These are phyloP conservation scores for Bathelium albidoporum DNA, from an alignment of 495 filamentous ascomycete genomes.

Conservation along the genomic window DNA sequence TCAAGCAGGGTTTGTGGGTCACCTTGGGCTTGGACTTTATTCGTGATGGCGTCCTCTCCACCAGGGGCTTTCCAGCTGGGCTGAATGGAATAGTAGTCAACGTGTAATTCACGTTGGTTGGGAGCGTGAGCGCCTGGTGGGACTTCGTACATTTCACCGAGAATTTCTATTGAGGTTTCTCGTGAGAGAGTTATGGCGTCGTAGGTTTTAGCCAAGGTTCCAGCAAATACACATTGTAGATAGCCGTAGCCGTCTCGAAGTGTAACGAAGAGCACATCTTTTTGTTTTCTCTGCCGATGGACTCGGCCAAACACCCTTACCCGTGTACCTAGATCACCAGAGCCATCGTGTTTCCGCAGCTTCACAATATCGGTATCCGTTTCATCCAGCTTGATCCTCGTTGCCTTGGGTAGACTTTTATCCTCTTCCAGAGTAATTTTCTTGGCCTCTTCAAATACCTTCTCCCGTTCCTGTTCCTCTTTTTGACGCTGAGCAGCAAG, in stretches of 20 bases:
- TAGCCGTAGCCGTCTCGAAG: slow-evolving; percentile 82
- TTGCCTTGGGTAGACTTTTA: slow-evolving; percentile 61
- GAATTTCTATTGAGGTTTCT: slow-evolving; percentile 79
- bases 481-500: slow-evolving; percentile 59
- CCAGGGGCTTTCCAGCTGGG: slow-evolving; percentile 60
- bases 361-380: slow-evolving; percentile 30
- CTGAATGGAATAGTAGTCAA: slow-evolving; percentile 83
- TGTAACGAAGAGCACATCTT: slow-evolving; percentile 78
- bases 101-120: slow-evolving; percentile 82
- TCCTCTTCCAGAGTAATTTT: slow-evolving; percentile 79
- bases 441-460: slow-evolving; percentile 74
- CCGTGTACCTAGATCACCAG: slow-evolving; percentile 52
- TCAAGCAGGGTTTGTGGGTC: slow-evolving; percentile 76
- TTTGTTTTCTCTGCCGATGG: slow-evolving; percentile 74
- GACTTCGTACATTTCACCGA: slow-evolving; percentile 80
- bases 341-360: slow-evolving; percentile 23
- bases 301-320: slow-evolving; percentile 80
- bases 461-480: slow-evolving; percentile 56
- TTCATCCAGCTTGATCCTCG: slow-evolving; percentile 61
- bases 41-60: slow-evolving; percentile 89
- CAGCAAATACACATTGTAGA: slow-evolving; percentile 79
- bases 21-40: slow-evolving; percentile 69
- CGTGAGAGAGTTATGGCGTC: slow-evolving; percentile 80
- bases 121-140: slow-evolving; percentile 71
- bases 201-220: slow-evolving; percentile 80